Conservation (phyloP, 2,329 filamentous ascomycete genomes). For the Monosporascus sp. region DNA sequence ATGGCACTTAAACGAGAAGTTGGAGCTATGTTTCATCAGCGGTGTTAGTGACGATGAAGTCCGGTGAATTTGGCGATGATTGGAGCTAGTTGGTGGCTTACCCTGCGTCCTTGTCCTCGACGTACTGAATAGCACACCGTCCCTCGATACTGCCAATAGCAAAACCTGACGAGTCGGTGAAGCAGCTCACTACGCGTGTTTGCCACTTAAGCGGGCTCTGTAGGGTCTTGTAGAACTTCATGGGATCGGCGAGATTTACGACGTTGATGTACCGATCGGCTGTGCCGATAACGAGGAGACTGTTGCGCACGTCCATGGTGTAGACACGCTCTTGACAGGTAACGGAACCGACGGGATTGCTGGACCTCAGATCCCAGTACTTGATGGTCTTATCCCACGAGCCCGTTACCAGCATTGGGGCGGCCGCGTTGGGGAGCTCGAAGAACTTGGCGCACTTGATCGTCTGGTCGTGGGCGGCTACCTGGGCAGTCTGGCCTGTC, state of each 20-base stretch:
- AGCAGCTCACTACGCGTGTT: slow-evolving; percentile 91
- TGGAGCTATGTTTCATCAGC: slow-evolving; percentile 49
- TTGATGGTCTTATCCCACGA: slow-evolving; percentile 89
- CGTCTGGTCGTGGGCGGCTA: slow-evolving; percentile 79
- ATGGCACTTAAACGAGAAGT: slow-evolving; percentile 99
- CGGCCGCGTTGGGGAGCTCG: slow-evolving; percentile 55
- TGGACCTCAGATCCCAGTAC: slow-evolving; percentile 75
- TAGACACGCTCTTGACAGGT: slow-evolving; percentile 75
- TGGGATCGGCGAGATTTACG: slow-evolving; percentile 81
- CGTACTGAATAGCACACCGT: slow-evolving; percentile 95
- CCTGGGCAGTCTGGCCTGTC: slow-evolving; percentile 60
- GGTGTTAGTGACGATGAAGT: slow-evolving; percentile 2
- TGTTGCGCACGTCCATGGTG: slow-evolving; percentile 83
- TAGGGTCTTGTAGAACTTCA: slow-evolving; percentile 90
- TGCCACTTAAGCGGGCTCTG: slow-evolving; percentile 98
- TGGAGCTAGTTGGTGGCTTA: slow-evolving; percentile 32
- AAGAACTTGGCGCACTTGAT: slow-evolving; percentile 77
- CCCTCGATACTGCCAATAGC: slow-evolving; percentile 96
- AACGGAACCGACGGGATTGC: slow-evolving; percentile 59
- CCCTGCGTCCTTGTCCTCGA: slow-evolving; percentile 88
- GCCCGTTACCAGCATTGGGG: slow-evolving; percentile 84
- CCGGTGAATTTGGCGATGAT: neutral
- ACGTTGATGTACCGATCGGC: slow-evolving; percentile 96
- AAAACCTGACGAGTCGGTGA: slow-evolving; percentile 84
- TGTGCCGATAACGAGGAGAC: slow-evolving; percentile 85